phyloP scores from a whole-genome alignment of 441 rosid species.

The Euphorbia celastroides region DNA sequence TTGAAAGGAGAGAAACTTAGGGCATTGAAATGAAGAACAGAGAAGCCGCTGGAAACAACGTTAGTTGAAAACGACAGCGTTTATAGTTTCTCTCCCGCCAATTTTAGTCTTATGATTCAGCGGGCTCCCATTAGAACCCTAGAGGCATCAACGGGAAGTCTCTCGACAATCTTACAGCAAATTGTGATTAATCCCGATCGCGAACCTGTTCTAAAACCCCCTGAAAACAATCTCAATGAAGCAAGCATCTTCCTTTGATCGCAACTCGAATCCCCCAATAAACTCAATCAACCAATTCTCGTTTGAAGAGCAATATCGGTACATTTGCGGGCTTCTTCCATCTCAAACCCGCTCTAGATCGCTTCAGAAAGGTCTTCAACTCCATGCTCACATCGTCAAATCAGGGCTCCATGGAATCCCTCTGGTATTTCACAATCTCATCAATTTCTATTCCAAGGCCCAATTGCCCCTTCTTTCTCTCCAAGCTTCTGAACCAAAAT shows the following conservation, averaged over 20 bases:
- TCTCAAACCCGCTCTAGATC: conserved; percentile 46
- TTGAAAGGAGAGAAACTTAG: neutral
- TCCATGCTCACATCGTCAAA: conserved; percentile 67
- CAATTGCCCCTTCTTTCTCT: conserved; percentile 54
- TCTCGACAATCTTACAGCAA: conserved; percentile 9
- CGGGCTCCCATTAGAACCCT: neutral
- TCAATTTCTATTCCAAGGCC: conserved; percentile 79
- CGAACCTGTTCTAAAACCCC: conserved; percentile 2
- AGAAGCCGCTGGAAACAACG: neutral
- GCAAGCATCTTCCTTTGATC: conserved; percentile 6
- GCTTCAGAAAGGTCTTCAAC: conserved; percentile 56
- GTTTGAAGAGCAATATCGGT: conserved; percentile 38
- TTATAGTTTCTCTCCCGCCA: conserved; percentile 12
- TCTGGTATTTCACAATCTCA: conserved; percentile 67
- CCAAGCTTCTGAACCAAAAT: conserved; percentile 37
- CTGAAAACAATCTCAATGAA: neutral
- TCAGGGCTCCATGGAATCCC: conserved; percentile 58
- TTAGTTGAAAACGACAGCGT: neutral
- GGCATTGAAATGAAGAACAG: conserved; percentile 5
- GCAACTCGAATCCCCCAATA: conserved; percentile 8
- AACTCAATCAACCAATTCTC: conserved; percentile 19
- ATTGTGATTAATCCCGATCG: neutral
- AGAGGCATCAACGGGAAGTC: conserved; percentile 11
- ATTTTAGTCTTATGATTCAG: conserved; percentile 13
- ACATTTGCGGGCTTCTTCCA: conserved; percentile 50